A percentile compares a stretch with the other conserved stretches of the same genome.
phyloP scores from a whole-genome alignment of 768 basidiomycete species.

The Macrolepiota fuliginosa region DNA sequence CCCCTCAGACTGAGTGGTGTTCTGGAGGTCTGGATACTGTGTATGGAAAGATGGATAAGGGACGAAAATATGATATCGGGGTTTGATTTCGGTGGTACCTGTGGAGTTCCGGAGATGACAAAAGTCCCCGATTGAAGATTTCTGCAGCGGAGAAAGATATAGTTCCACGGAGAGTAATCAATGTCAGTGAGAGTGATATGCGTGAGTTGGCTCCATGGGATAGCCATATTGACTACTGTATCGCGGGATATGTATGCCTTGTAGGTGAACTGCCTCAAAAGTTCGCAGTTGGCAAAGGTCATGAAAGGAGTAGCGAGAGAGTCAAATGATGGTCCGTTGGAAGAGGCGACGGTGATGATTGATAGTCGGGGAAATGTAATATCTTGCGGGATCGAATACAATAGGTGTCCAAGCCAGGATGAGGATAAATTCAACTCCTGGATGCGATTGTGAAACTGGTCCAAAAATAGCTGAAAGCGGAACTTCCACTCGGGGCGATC shows the following conservation, averaged over 20 bases:
- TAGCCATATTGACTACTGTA: background rate
- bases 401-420: background rate
- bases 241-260: slow-evolving; percentile 2
- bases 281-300: background rate
- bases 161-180: slow-evolving; percentile 2
- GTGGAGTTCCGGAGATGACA: slow-evolving; percentile 3
- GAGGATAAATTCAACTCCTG: slow-evolving; percentile 1
- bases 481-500: slow-evolving; percentile 3
- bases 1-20: slow-evolving; percentile 3
- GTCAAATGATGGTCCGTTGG: background rate
- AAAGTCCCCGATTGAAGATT: slow-evolving; percentile 6
- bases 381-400: background rate
- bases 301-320: background rate
- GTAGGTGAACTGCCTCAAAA: background rate
- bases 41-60: background rate
- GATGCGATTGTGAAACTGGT: background rate
- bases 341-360: background rate
- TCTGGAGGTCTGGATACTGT: slow-evolving; percentile 1
- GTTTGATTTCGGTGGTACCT: background rate
- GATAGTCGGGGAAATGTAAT: background rate
- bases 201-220: slow-evolving; percentile 6
- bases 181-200: slow-evolving; percentile 6
- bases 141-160: background rate
- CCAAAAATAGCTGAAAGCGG: background rate
- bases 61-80: background rate